Evolutionary conservation across 805 yeast genomes (phyloP), one percentile per base, ranked within the genome.

Genomic region (Metschnikowia kofuensis): DNA sequence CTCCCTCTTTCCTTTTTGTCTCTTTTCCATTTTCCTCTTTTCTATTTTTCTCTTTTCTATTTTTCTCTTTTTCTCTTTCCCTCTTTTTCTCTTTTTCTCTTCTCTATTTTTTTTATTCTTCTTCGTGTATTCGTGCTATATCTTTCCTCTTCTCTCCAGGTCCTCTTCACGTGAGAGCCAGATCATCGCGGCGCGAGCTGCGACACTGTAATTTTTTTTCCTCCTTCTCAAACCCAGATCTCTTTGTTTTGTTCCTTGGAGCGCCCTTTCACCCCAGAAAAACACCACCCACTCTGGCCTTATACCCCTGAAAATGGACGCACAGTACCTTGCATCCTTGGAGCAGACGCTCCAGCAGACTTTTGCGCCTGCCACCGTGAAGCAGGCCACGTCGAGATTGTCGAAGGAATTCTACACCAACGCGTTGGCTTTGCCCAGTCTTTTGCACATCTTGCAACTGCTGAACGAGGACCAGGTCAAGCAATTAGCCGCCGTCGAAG

Each of bases 401-500:
- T 81, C 85, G 62, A 76, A 82, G 55, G 90, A 87, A 84, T 85
- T 66, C 90, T 57, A 87, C 72, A 73, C 80, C 50, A 80, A 83
- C 59, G 80, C 88, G 28, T 72, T 79, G 57, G 79, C 92, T 15
- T 77, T 92, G 51, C 94, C 96, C 15, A 84, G 96, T 10, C 75
- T 92, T 65, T 74, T 92, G 59, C 94, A 88, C 61, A 80, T 94
- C 52, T 76, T 89, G 62, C 90, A 87, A 68, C 77, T 75, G 56
- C 83, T 84, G 57, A 70, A 77, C 37, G 84, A 84, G 60, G 85
- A 80, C 55, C 87, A 87, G 60, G 66, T 91, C 58, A 86, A 88
- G 62, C 96, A 90, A 69, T 77, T 94, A 53, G 95, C 97, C n/a
- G 95, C 97, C 53, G 96, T 94, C 54, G 99, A 94, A 73, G 89